A percentile compares a stretch with the other conserved stretches of the same genome.
Conservation (phyloP, 1,284 basidiomycete genomes). For the Lentinus polychrous region DNA sequence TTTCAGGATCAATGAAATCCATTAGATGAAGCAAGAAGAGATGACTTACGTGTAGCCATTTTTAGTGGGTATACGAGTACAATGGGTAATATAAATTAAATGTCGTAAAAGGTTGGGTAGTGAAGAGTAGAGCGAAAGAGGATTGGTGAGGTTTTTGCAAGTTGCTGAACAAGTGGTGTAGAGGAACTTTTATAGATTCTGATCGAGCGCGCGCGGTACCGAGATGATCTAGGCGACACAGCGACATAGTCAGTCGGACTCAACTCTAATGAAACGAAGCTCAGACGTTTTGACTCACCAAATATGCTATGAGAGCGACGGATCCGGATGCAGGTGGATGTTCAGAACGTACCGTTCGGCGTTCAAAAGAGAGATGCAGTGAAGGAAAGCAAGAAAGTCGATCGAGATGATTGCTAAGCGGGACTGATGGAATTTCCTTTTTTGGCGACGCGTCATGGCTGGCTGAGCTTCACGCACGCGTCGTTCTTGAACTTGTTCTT, state of each 20-base stretch:
- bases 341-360: background rate
- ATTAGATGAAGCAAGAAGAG: background rate
- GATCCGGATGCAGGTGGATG: background rate
- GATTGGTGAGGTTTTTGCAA: background rate
- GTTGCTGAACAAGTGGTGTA: background rate
- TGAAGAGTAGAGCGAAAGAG: conserved; percentile 1
- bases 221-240: too few relatives aligned
- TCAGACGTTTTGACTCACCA: too few relatives aligned
- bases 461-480: too few relatives aligned
- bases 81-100: background rate
- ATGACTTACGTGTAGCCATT: conserved; percentile 63
- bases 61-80: conserved; percentile 14
- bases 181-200: too few relatives aligned
- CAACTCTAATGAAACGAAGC: too few relatives aligned
- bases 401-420: background rate
- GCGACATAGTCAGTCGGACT: too few relatives aligned
- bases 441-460: too few relatives aligned
- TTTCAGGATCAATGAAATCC: conserved; percentile 6
- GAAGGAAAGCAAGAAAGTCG: background rate
- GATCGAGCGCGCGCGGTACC: too few relatives aligned
- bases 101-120: background rate
- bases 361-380: background rate
- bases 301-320: too few relatives aligned
- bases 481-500: too few relatives aligned
- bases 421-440: background rate